These are phyloP conservation scores for Fusarium hostae DNA, from an alignment of 2,329 filamentous ascomycete genomes.

Conservation along the genomic window DNA sequence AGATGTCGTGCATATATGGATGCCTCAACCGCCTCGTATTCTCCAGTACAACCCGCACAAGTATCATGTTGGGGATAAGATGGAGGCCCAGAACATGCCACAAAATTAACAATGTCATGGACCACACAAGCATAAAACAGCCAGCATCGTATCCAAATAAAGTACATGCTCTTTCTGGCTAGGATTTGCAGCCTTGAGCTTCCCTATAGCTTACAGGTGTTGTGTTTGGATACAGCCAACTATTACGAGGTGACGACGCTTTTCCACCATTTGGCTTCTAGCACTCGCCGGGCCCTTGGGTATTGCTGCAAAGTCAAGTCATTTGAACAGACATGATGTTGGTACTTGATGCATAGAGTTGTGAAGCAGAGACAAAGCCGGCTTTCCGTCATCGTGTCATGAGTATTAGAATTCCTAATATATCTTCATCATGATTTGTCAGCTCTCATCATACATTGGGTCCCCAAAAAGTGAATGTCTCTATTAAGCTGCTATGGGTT, in stretches of 20 bases:
- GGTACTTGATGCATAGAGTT: not conserved
- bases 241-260: constrained; percentile 5
- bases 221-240: not conserved
- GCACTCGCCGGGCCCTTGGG: not conserved
- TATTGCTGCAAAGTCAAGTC: not conserved
- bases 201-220: not conserved
- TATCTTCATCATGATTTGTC: not conserved
- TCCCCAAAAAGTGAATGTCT: not conserved
- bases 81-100: constrained; percentile 16
- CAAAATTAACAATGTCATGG: constrained; percentile 11
- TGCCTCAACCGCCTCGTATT: constrained; percentile 10
- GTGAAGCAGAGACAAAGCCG: not conserved
- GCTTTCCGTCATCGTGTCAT: not conserved
- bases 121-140: constrained; percentile 7
- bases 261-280: not conserved
- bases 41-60: not conserved
- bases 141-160: constrained; percentile 31
- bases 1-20: constrained; percentile 8
- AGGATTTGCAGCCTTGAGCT: not conserved
- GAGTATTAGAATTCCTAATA: not conserved
- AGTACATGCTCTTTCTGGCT: constrained; percentile 2
- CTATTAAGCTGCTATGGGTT: not conserved
- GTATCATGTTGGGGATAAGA: constrained; percentile 1
- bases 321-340: not conserved
- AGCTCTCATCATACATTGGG: not conserved